Base-by-base conservation (phyloP, 345 rosid genomes). In the Heritiera littoralis region DNA sequence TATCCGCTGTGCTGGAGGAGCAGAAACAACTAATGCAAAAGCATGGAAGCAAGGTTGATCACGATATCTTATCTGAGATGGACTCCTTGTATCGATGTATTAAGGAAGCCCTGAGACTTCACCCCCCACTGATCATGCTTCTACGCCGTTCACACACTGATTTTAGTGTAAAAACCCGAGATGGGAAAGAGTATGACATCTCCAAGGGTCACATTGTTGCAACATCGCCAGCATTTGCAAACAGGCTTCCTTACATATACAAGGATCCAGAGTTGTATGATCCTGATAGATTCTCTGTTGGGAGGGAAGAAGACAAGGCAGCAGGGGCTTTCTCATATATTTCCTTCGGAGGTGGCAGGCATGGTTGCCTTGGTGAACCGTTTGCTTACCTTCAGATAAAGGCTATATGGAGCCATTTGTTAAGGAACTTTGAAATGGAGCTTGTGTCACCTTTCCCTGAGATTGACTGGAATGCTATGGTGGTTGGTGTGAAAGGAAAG, bases 381-480 rank as follows among this genome's bases (percentile, higher is more conserved):
- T 96, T 96, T 82, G 98, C 99, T 54, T 94, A 94, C 87, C 85
- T 96, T 80, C 99, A 96, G 89, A 96, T 95, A 81, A 95, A 94
- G 86, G 99, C 98, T 45, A 91, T 95, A 86, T 95, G 99, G 99
- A 94, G 97, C 85, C 99, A 94, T 86, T 78, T 95, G 86, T 80
- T 93, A 78, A 88, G 98, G 86, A 95, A 95, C 84, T 95, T 95
- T 54, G 98, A 95, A 73, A 54, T 95, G 40, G 97, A 95, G 85
- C 79, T 94, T 83, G 83, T 88, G 64, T 95, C 99, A 59, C 93
- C 99, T 5, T 95, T 95, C 83, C 98, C 99, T 10, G 98, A 92
- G 91, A 90, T 87, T 2, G 97, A 95, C 84, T 95, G 99, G 99
- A 95, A 93, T 32, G 98, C 99, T 2, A 95, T 95, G 99, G 99